Evolutionary conservation across 768 basidiomycete species (phyloP).

Genomic region (Udeniomyces megalosporus): DNA sequence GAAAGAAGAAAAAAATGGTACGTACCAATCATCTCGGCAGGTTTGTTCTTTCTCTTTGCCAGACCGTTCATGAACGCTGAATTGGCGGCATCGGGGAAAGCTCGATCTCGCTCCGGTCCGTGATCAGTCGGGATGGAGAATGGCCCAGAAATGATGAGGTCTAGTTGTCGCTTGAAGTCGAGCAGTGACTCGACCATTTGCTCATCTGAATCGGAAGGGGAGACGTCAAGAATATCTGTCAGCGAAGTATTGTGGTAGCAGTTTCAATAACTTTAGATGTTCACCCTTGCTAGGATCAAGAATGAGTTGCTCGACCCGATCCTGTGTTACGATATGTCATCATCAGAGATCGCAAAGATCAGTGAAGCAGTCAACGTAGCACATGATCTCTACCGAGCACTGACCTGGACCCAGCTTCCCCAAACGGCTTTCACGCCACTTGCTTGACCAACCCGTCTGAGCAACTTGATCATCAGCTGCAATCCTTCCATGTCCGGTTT

Average conservation of each 20-base stretch:
- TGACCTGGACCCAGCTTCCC: not conserved
- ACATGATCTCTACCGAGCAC: not conserved
- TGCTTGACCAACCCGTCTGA: not conserved
- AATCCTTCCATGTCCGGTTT: not conserved
- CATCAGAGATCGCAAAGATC: too few relatives aligned
- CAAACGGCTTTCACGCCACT: not conserved
- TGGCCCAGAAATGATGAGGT: not conserved
- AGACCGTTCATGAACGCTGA: conserved; percentile 62
- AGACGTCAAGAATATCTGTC: not conserved
- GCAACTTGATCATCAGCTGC: not conserved
- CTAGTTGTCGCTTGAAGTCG: not conserved
- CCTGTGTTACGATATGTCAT: not conserved
- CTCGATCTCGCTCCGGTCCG: not conserved
- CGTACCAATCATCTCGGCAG: conserved; percentile 62
- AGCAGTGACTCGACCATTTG: conserved; percentile 11
- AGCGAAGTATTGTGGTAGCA: too few relatives aligned
- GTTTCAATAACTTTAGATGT: too few relatives aligned
- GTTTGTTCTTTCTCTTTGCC: conserved; percentile 51
- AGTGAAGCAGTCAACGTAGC: too few relatives aligned
- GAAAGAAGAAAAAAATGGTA: not conserved
- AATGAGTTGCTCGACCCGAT: conserved; percentile 5
- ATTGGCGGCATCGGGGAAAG: not conserved
- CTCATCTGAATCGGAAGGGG: not conserved
- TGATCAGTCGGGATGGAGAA: not conserved
- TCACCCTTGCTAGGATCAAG: not conserved